Conservation (phyloP, 139 green algal species). For the Asterochloris sp. region DNA sequence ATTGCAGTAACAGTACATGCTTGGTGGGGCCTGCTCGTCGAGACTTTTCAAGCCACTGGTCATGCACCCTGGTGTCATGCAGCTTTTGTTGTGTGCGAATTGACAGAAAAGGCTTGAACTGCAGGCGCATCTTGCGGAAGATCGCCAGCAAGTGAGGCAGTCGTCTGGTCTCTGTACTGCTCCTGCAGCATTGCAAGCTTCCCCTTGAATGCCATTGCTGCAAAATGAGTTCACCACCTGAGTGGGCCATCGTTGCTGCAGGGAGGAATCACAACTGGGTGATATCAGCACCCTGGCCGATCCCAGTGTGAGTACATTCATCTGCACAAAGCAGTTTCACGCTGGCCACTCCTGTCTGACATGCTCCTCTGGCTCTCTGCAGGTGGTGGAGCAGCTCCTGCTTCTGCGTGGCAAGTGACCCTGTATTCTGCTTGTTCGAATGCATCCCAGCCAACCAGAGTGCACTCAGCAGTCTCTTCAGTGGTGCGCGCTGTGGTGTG, state of each 20-base stretch:
- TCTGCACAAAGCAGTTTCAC: too few relatives aligned
- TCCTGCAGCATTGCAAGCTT: background rate
- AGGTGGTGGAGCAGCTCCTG: conserved; percentile 79
- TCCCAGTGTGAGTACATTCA: conserved; percentile 29
- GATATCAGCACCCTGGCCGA: conserved; percentile 83
- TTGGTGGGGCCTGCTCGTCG: too few relatives aligned
- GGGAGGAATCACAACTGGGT: conserved; percentile 48
- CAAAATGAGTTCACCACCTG: background rate
- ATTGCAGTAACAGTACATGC: too few relatives aligned
- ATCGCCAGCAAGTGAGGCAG: conserved; percentile 39
- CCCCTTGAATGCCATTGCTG: background rate
- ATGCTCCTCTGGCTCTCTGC: too few relatives aligned
- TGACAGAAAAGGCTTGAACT: background rate
- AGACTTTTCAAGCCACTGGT: too few relatives aligned
- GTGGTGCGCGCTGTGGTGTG: too few relatives aligned
- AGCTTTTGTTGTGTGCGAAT: background rate
- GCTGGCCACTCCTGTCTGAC: too few relatives aligned
- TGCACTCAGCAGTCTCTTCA: too few relatives aligned
- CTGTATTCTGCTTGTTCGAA: background rate
- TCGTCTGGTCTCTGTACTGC: background rate
- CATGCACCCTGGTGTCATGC: background rate
- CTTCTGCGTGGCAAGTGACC: conserved; percentile 31
- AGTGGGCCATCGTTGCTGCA: background rate
- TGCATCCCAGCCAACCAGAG: too few relatives aligned
- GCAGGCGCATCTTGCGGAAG: conserved; percentile 58